These are phyloP conservation scores for Umbelopsis sp. DNA, from an alignment of 192 early-diverging fungal species.

Conservation along the genomic window DNA sequence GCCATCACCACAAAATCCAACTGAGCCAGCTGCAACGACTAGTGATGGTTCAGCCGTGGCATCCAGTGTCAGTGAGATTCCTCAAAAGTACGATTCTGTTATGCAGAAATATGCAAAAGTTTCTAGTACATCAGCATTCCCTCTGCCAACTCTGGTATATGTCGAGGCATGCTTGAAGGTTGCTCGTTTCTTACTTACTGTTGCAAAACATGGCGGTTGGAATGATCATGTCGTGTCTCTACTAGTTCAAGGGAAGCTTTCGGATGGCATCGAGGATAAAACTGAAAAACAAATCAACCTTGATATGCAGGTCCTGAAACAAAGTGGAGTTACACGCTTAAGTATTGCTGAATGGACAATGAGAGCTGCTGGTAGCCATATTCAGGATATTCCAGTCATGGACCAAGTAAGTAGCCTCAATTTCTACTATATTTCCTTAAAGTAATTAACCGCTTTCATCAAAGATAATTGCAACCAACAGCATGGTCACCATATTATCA, in stretches of 20 bases:
- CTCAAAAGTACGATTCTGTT: conserved; percentile 70
- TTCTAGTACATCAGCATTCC: conserved; percentile 40
- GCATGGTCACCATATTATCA: conserved; percentile 34
- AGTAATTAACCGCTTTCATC: neutral
- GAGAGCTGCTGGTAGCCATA: conserved; percentile 50
- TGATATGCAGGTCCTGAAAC: conserved; percentile 29
- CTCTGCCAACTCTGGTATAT: conserved; percentile 61
- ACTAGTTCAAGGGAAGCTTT: conserved; percentile 37
- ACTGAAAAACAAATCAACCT: conserved; percentile 34
- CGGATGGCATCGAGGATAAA: conserved; percentile 5
- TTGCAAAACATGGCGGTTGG: conserved; percentile 45
- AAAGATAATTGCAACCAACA: conserved; percentile 37
- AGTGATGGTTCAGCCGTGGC: neutral
- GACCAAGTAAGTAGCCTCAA: conserved; percentile 56
- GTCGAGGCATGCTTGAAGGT: conserved; percentile 70
- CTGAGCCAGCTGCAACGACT: neutral
- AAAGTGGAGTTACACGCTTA: conserved; percentile 46
- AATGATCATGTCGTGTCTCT: conserved; percentile 39
- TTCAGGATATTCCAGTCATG: conserved; percentile 56
- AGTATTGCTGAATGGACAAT: conserved; percentile 70
- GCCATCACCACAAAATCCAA: conserved; percentile 31
- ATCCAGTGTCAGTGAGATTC: conserved; percentile 55
- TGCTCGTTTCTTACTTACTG: conserved; percentile 60
- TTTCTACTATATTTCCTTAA: neutral
- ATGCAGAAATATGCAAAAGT: conserved; percentile 66